Percentiles rank a stretch among this genome's conserved stretches.
Evolutionary conservation across 129 eudicot species (phyloP).

Genomic region (Daucus carota): DNA sequence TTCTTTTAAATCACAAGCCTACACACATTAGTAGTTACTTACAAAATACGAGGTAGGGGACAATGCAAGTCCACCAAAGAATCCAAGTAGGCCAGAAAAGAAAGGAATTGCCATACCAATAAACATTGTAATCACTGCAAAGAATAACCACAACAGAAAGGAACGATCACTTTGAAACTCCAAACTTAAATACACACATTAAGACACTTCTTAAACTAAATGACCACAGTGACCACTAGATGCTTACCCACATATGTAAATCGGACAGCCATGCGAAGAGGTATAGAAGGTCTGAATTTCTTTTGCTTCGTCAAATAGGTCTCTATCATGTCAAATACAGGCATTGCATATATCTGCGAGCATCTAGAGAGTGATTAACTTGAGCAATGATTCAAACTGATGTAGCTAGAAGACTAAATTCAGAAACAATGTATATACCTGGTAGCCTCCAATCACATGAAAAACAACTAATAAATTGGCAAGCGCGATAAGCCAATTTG

Average conservation of each 20-base stretch:
- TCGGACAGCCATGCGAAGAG: slow-evolving; percentile 51
- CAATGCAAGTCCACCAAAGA: slow-evolving; percentile 61
- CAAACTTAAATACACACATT: not conserved
- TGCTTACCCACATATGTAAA: slow-evolving; percentile 53
- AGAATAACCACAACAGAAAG: not conserved
- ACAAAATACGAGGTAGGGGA: slow-evolving; percentile 45
- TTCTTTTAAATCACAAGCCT: not conserved
- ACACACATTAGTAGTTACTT: slow-evolving; percentile 3
- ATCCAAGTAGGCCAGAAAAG: not conserved
- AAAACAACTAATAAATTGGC: slow-evolving; percentile 22
- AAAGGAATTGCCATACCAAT: not conserved
- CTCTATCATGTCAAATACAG: slow-evolving; percentile 65
- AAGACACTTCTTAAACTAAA: not conserved
- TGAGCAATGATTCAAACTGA: not conserved
- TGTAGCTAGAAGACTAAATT: not conserved
- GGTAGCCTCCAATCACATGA: not conserved
- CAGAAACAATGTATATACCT: not conserved
- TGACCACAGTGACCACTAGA: no score
- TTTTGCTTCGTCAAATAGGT: slow-evolving; percentile 39
- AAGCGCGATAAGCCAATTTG: slow-evolving; percentile 19
- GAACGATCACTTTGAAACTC: no score
- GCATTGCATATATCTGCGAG: slow-evolving; percentile 65
- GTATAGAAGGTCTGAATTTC: slow-evolving; percentile 41
- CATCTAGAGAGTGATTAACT: not conserved
- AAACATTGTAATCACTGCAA: not conserved